These are phyloP conservation scores for Pseudopyrenochaeta lycopersici DNA, from an alignment of 2,329 filamentous ascomycete genomes.

Conservation along the genomic window DNA sequence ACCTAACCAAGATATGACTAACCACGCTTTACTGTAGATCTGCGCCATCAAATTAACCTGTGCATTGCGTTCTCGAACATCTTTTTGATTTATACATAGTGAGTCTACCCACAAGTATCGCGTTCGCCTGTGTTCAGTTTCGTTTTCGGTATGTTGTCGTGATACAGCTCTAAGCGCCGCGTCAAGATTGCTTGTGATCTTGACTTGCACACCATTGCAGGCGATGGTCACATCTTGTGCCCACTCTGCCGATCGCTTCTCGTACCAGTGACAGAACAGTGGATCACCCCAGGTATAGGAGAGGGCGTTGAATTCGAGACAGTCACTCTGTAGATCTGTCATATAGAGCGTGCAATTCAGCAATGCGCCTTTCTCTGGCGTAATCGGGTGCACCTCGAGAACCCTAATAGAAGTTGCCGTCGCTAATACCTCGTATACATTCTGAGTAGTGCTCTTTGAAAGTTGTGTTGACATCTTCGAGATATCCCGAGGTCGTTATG, in stretches of 20 bases:
- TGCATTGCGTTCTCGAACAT: slow-evolving; percentile 10
- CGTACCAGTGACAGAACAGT: slow-evolving; percentile 1
- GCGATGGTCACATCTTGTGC: background rate
- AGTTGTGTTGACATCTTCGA: background rate
- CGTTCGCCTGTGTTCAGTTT: background rate
- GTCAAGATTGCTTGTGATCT: slow-evolving; percentile 3
- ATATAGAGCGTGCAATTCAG: slow-evolving; percentile 1
- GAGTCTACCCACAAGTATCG: slow-evolving; percentile 7
- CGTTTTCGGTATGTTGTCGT: background rate
- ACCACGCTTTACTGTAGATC: slow-evolving; percentile 9
- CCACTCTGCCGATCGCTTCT: background rate
- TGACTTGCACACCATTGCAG: slow-evolving; percentile 1
- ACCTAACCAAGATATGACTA: slow-evolving; percentile 21
- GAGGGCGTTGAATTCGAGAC: slow-evolving; percentile 5
- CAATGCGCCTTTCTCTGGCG: background rate
- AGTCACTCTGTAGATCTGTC: background rate
- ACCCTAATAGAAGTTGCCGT: slow-evolving; percentile 6
- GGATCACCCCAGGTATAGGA: slow-evolving; percentile 15
- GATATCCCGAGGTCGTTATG: no score
- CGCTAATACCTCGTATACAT: background rate
- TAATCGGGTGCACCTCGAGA: background rate
- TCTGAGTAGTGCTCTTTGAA: background rate
- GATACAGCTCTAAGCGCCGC: background rate
- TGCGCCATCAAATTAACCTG: slow-evolving; percentile 18
- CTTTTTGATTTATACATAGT: slow-evolving; percentile 18